Percentiles rank a stretch among this genome's conserved stretches.
phyloP scores from a whole-genome alignment of 2,329 filamentous ascomycete species.

The Scedosporium boydii region DNA sequence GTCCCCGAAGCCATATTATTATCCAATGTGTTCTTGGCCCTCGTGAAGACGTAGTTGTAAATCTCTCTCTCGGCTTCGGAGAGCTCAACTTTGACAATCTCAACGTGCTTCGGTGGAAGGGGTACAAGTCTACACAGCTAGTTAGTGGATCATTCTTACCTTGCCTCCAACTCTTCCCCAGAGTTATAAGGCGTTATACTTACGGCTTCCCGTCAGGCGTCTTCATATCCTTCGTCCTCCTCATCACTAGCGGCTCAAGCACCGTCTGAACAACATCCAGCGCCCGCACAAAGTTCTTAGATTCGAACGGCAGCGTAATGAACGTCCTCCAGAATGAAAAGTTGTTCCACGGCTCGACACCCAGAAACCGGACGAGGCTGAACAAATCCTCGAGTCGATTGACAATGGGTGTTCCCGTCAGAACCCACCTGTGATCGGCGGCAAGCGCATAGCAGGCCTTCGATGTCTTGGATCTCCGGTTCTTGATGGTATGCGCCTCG shows the following conservation, averaged over 20 bases:
- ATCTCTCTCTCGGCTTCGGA: conserved; percentile 79
- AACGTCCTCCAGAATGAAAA: conserved; percentile 99
- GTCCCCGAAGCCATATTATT: conserved; percentile 86
- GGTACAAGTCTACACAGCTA: conserved; percentile 50
- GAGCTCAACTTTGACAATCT: conserved; percentile 82
- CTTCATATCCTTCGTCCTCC: conserved; percentile 96
- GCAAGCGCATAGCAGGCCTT: conserved; percentile 88
- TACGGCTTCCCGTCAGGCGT: conserved; percentile 64
- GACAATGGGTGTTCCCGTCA: conserved; percentile 94
- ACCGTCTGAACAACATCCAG: conserved; percentile 97
- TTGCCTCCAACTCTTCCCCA: not conserved
- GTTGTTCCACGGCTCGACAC: conserved; percentile 96
- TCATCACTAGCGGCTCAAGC: conserved; percentile 86
- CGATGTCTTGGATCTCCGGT: conserved; percentile 81
- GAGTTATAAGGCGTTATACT: conserved; percentile 10
- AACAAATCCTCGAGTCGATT: conserved; percentile 93
- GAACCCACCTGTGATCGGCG: conserved; percentile 79
- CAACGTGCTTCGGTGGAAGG: conserved; percentile 68
- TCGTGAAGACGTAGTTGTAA: conserved; percentile 80
- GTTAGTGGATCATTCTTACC: not conserved
- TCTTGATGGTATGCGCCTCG: conserved; percentile 91
- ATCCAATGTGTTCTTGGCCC: conserved; percentile 75
- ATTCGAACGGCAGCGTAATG: conserved; percentile 94
- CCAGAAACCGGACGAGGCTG: conserved; percentile 81
- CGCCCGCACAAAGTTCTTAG: conserved; percentile 85